phyloP scores from a whole-genome alignment of 768 basidiomycete genomes.

The Kwoniella heveanensis region DNA sequence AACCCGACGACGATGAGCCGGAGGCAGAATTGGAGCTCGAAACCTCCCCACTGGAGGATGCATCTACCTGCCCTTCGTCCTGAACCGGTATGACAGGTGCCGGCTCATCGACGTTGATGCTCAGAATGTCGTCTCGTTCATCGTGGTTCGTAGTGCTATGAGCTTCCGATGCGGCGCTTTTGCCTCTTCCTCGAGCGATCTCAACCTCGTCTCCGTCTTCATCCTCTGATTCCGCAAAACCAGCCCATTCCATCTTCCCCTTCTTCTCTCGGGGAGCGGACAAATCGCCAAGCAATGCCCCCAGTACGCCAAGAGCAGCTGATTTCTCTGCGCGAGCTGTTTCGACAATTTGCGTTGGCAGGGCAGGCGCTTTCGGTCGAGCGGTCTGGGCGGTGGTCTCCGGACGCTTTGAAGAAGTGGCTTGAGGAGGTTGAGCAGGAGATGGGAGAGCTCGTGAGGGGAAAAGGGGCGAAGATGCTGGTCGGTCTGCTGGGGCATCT shows the following conservation, averaged over 20 bases:
- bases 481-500: background rate
- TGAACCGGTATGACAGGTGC: background rate
- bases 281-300: constrained; percentile 9
- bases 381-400: background rate
- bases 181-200: constrained; percentile 8
- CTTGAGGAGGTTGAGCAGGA: background rate
- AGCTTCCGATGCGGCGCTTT: background rate
- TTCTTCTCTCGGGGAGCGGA: constrained; percentile 4
- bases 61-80: constrained; percentile 6
- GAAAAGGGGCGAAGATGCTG: constrained; percentile 10
- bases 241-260: constrained; percentile 14
- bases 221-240: constrained; percentile 16
- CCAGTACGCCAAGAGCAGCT: constrained; percentile 17
- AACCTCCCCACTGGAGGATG: background rate
- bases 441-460: background rate
- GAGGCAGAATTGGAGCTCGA: constrained; percentile 1
- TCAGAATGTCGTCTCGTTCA: background rate
- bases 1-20: background rate
- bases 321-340: constrained; percentile 22
- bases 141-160: background rate
- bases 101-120: background rate
- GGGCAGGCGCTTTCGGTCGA: background rate
- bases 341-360: constrained; percentile 15
- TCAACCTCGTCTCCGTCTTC: constrained; percentile 20
- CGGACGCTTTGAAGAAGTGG: background rate